Evolutionary conservation across 176 grass and related monocot genomes (phyloP).

Genomic region (Panicum miliaceum): DNA sequence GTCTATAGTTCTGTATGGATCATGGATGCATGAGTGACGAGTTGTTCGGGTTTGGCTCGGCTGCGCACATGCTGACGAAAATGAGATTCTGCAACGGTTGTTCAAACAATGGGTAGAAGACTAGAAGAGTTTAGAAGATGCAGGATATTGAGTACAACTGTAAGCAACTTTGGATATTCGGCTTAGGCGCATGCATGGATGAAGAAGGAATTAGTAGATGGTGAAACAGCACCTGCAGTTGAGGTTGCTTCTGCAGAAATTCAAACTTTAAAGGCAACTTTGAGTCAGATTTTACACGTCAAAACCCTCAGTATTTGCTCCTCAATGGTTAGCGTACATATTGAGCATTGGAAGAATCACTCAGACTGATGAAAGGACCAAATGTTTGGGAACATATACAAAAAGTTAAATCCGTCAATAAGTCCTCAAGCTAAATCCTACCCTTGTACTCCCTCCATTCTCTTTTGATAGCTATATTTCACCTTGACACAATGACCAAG

Average conservation of each 20-base stretch:
- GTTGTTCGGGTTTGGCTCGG: background rate
- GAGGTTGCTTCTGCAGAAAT: background rate
- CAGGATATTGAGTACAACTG: background rate
- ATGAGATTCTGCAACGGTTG: background rate
- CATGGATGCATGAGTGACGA: background rate
- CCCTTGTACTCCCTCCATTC: too few species aligned
- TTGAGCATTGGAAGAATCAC: background rate
- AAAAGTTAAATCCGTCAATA: background rate
- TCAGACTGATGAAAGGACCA: background rate
- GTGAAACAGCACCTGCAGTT: background rate
- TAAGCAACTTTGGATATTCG: slow-evolving; percentile 16
- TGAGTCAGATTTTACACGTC: background rate
- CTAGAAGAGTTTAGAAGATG: background rate
- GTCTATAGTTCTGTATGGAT: background rate
- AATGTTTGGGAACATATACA: background rate
- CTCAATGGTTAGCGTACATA: background rate
- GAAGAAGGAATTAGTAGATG: background rate
- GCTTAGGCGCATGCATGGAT: background rate
- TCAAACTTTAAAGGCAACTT: background rate
- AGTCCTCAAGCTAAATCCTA: background rate
- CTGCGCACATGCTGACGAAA: background rate
- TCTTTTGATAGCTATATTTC: too few species aligned
- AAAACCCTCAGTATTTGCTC: background rate
- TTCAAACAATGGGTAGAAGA: background rate
- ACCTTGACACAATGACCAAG: too few species aligned